Evolutionary conservation across 2,329 filamentous ascomycete genomes (phyloP), one percentile per base, ranked within the genome.

Genomic region (Lanzia echinophila): DNA sequence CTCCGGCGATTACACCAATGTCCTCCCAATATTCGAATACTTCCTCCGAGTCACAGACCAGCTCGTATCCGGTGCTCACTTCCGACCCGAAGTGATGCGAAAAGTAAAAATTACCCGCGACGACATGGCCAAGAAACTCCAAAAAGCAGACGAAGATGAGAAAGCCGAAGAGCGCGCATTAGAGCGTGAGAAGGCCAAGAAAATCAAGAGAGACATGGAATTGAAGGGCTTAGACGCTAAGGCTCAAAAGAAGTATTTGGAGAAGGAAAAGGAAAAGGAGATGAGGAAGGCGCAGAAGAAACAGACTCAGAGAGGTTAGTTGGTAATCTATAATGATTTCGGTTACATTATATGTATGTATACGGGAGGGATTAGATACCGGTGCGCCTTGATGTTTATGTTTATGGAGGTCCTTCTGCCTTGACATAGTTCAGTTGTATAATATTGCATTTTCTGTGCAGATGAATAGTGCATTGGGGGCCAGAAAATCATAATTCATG

Each of bases 31-130:
- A 57, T 90, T 96, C 75, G 74, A 79, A 36, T 84, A 87, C 72
- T 95, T 94, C 76, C 71, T 96, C 52, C 87, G 88, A 60, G 74
- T 96, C n/a, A 80, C 90, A 39, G 94, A 99, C 69, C 75, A 80
- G 62, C 86, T 99, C 47, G 90, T 86, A 54, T 75, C 82, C 53
- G 73, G 73, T 24, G 91, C 83, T 11, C 91, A 89, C 71, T 96
- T 96, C 84, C 88, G 94, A 12, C 83, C 88, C 36, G 89, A 97
- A 75, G 90, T 96, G 33, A 74, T 86, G 69, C 88, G 88, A 70
- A 95, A 95, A 77, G 79, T 99, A 62, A 84, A 83, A 65, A 75
- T 76, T 58, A 85, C 84, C 33, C 90, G 94, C 60, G 92, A 97
- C 42, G 85, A 88, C 54, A 85, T 88, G 65, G 81, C 88, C 64